These are phyloP conservation scores for Apiospora hydei DNA, from an alignment of 2,329 filamentous ascomycete genomes.

Conservation along the genomic window DNA sequence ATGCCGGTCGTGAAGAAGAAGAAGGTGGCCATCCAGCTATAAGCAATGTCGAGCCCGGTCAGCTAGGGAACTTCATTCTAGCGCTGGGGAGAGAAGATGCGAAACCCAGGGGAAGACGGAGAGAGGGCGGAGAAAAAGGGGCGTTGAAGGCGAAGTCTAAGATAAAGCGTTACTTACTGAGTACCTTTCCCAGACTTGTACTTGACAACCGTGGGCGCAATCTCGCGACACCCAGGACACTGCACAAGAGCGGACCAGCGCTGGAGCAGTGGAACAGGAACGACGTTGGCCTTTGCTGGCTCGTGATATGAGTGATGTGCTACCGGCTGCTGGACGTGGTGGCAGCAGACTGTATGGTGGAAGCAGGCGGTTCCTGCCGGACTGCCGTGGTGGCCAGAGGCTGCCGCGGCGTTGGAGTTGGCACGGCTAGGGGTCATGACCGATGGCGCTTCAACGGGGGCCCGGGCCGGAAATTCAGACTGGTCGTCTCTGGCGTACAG, in stretches of 20 bases:
- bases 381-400: not conserved
- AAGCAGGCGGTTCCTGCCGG: not conserved
- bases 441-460: not conserved
- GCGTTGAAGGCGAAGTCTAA: not conserved
- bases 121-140: no score
- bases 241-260: conserved; percentile 1
- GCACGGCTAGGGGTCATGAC: not conserved
- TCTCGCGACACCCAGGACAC: not conserved
- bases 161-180: not conserved
- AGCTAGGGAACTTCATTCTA: not conserved
- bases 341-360: not conserved
- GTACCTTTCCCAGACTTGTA: conserved; percentile 10
- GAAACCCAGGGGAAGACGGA: not conserved
- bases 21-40: conserved; percentile 22
- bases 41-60: not conserved
- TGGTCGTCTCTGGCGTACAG: not conserved
- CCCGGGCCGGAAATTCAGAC: not conserved
- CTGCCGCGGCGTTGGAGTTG: not conserved
- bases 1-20: conserved; percentile 17
- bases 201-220: conserved; percentile 1
- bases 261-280: conserved; percentile 1
- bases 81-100: no score
- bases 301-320: not conserved
- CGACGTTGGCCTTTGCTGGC: not conserved
- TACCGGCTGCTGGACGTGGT: not conserved